These are phyloP conservation scores for Casuarina equisetifolia DNA, from an alignment of 306 rosid genomes.

Conservation along the genomic window DNA sequence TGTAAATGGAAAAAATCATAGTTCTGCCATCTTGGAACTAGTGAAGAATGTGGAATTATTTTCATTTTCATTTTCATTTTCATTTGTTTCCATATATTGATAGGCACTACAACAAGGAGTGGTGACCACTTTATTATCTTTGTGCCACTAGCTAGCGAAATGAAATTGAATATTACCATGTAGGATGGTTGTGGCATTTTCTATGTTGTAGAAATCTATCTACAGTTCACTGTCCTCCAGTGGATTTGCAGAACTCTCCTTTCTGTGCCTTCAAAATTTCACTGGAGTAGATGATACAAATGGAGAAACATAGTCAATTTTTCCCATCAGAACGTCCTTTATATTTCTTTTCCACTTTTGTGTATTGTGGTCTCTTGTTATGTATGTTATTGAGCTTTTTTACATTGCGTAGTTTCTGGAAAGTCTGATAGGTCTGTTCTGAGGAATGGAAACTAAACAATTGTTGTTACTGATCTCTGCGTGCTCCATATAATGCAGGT, in stretches of 20 bases:
- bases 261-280: neutral
- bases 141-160: neutral
- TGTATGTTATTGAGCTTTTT: slow-evolving; percentile 6
- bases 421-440: slow-evolving; percentile 1
- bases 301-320: neutral
- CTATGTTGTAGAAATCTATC: neutral
- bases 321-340: neutral
- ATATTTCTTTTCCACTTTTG: slow-evolving; percentile 6
- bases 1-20: neutral
- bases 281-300: neutral
- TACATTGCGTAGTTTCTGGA: neutral
- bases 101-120: neutral
- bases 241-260: neutral
- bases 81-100: neutral
- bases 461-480: slow-evolving; percentile 19
- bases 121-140: neutral
- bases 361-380: neutral
- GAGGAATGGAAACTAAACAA: slow-evolving; percentile 9
- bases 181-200: neutral
- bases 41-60: neutral
- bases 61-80: neutral
- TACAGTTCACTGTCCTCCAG: neutral
- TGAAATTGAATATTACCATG: neutral
- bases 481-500: slow-evolving; percentile 51
- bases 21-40: neutral